Evolutionary conservation across 2,329 filamentous ascomycete species (phyloP), one percentile per base, ranked within the genome.

Genomic region (Pseudopithomyces maydicus): DNA sequence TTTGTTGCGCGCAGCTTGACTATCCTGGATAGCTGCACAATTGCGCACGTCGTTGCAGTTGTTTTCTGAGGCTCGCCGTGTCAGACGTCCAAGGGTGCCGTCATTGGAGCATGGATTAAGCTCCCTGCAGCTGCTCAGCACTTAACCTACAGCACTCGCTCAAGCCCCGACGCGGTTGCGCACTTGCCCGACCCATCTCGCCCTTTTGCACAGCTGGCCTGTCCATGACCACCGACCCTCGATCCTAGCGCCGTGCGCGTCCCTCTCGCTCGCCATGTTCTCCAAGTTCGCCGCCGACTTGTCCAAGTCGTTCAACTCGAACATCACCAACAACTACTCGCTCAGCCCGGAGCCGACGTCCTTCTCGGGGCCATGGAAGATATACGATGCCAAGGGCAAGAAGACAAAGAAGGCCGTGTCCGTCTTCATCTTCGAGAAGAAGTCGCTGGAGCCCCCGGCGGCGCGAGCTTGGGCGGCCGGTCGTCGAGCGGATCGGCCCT

Each of bases 311-410:
- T 94, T 98, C 76, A 89, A 88, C 63, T 94, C 90, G 58, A 97
- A 97, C 79, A 98, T 99, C 79, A 88, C 88, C 57, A 88, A 90
- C 73, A 96, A 97, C 79, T 99, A 99, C 78, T 87, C 90, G 66
- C 83, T 98, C 64, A 89, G 91, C 20, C 83, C 88, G 23, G 87
- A 86, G 57, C 85, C 90, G 11, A 89, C 87, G n/a, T 90, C 92
- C 50, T 87, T 87, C 51, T 91, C 93, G 15, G 95, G 95, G 17
- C 91, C 93, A 56, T 99, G 95, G 95, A 96, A 92, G 80, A 95
- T 99, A 70, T 94, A 94, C 83, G 93, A 97, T 79, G 93, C 91
- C 57, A 98, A 96, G 82, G 96, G 96, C 80, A 98, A 97, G 79
- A 92, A 90, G 29, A 97, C 92, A 0, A 91, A 91, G 64, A 96